A percentile compares a stretch with the other conserved stretches of the same genome.
These are phyloP conservation scores for Lactifluus piperatus DNA, from an alignment of 768 basidiomycete genomes.

Conservation along the genomic window DNA sequence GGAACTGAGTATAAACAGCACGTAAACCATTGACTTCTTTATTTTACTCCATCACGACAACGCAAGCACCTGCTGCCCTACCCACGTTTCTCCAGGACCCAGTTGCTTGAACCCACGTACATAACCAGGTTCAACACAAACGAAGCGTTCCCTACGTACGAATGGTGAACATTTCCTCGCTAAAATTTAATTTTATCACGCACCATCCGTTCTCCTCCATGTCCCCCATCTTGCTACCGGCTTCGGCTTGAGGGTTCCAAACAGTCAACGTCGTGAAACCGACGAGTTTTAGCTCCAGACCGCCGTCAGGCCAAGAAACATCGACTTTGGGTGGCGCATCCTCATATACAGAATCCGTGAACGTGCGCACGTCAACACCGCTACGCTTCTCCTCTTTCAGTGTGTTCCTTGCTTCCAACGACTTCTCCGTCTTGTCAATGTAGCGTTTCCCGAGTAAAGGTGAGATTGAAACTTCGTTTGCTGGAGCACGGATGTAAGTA, in stretches of 20 bases:
- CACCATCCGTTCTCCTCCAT: slow-evolving; percentile 89
- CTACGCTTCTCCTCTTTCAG: slow-evolving; percentile 51
- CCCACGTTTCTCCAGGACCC: slow-evolving; percentile 60
- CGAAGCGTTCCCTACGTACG: slow-evolving; percentile 58
- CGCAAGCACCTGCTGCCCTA: slow-evolving; percentile 64
- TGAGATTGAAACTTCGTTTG: slow-evolving; percentile 47
- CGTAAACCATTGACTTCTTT: not conserved
- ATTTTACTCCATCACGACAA: slow-evolving; percentile 24
- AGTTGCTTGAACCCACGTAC: slow-evolving; percentile 65
- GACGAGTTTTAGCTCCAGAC: slow-evolving; percentile 42
- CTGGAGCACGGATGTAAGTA: slow-evolving; percentile 71
- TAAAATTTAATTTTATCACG: slow-evolving; percentile 22
- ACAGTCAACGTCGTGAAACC: slow-evolving; percentile 76
- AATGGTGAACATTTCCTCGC: not conserved
- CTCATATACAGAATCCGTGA: slow-evolving; percentile 75
- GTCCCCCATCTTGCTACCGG: slow-evolving; percentile 68
- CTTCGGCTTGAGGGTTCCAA: slow-evolving; percentile 82
- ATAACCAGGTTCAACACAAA: slow-evolving; percentile 89
- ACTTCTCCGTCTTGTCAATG: slow-evolving; percentile 72
- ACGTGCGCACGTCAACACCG: slow-evolving; percentile 54
- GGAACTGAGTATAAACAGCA: not conserved
- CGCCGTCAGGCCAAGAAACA: slow-evolving; percentile 51
- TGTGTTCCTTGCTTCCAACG: slow-evolving; percentile 38
- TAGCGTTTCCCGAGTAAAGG: slow-evolving; percentile 59
- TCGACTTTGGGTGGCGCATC: slow-evolving; percentile 47